These are phyloP conservation scores for Trametes punicea DNA, from an alignment of 768 basidiomycete species.

Conservation along the genomic window DNA sequence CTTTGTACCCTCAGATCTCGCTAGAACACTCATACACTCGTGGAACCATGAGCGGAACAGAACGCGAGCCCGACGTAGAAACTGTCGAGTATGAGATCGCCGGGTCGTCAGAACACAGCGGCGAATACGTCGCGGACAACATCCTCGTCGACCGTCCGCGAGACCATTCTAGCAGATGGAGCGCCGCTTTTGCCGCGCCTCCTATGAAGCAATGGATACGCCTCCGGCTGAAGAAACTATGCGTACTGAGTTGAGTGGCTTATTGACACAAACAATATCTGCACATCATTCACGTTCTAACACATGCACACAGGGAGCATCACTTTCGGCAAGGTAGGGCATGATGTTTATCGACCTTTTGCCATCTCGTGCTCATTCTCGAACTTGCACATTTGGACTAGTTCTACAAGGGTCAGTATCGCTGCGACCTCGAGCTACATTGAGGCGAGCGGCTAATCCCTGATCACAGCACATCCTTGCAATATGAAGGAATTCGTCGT, in stretches of 20 bases:
- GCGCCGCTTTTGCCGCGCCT: constrained; percentile 56
- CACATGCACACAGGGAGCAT: constrained; percentile 48
- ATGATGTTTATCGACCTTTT: neutral
- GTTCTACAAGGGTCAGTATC: constrained; percentile 34
- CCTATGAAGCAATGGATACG: constrained; percentile 69
- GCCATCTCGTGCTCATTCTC: constrained; percentile 14
- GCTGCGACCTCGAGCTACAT: neutral
- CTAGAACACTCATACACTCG: neutral
- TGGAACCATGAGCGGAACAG: neutral
- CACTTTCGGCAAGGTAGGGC: constrained; percentile 75
- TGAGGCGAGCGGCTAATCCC: neutral
- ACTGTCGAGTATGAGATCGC: constrained; percentile 50
- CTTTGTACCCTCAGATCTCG: neutral
- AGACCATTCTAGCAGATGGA: constrained; percentile 74
- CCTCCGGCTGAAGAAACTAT: constrained; percentile 55
- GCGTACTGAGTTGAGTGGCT: constrained; percentile 60
- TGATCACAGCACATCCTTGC: constrained; percentile 67
- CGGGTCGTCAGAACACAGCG: constrained; percentile 67
- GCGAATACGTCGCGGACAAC: constrained; percentile 64
- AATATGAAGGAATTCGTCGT: constrained; percentile 84
- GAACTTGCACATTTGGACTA: constrained; percentile 13
- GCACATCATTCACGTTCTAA: neutral
- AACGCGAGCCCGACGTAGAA: constrained; percentile 16
- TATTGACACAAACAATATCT: neutral
- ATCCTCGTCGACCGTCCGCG: constrained; percentile 60